Conservation (phyloP, 2,329 filamentous ascomycete genomes). For the Penicillium polonicum region DNA sequence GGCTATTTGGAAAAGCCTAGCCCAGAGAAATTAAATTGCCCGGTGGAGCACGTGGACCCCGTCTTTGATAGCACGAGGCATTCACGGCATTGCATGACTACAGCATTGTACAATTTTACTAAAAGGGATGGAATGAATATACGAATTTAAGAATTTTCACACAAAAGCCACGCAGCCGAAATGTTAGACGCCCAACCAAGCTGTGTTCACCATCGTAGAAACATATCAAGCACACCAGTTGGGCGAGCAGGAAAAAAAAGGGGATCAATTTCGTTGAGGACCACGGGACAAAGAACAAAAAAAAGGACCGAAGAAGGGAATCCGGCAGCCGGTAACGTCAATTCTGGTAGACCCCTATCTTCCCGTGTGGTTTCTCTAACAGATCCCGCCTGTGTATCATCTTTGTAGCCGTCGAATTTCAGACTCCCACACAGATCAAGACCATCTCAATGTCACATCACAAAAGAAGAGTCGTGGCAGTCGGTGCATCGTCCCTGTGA, state of each 20-base stretch:
- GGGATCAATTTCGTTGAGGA: conserved; percentile 27
- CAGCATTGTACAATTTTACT: neutral
- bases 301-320: conserved; percentile 19
- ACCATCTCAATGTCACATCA: conserved; percentile 41
- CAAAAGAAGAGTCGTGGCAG: conserved; percentile 40
- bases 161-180: conserved; percentile 20
- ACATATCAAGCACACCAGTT: conserved; percentile 20
- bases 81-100: neutral
- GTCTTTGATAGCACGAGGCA: neutral
- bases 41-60: conserved; percentile 7
- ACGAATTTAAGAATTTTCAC: conserved; percentile 20
- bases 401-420: conserved; percentile 36
- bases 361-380: conserved; percentile 30
- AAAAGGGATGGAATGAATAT: conserved; percentile 8
- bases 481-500: conserved; percentile 28
- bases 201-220: conserved; percentile 15
- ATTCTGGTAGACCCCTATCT: conserved; percentile 21
- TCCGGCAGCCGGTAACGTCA: conserved; percentile 27
- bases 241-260: conserved; percentile 19
- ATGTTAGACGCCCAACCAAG: conserved; percentile 23
- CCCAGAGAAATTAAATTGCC: conserved; percentile 4
- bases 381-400: conserved; percentile 37
- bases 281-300: conserved; percentile 18
- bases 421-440: conserved; percentile 39
- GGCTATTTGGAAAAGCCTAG: conserved; percentile 2